A percentile compares a stretch with the other conserved stretches of the same genome.
phyloP scores from a whole-genome alignment of 2,329 filamentous ascomycete genomes.

The Lasiodiplodia sp. region DNA sequence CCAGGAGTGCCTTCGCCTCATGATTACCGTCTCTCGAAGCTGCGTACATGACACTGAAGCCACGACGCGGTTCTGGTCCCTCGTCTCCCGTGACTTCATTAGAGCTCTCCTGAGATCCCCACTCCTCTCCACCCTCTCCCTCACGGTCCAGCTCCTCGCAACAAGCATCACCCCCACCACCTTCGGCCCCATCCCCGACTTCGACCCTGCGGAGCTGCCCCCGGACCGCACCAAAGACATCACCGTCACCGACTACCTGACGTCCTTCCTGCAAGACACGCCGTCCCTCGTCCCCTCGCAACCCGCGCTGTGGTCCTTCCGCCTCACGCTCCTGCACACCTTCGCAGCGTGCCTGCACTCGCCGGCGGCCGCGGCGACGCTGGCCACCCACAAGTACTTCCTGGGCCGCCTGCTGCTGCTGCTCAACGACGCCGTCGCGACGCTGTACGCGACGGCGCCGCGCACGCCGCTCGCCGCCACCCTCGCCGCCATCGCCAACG shows the following conservation, averaged over 20 bases:
- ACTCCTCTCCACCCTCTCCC: constrained; percentile 71
- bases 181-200: constrained; percentile 68
- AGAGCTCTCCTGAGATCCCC: constrained; percentile 43
- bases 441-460: too few species aligned
- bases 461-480: constrained; percentile 43
- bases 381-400: constrained; percentile 72
- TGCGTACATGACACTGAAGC: constrained; percentile 55
- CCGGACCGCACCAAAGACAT: constrained; percentile 39
- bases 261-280: neutral
- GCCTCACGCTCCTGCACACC: constrained; percentile 49
- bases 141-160: constrained; percentile 70
- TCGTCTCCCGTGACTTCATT: constrained; percentile 6
- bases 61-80: constrained; percentile 67
- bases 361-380: constrained; percentile 65
- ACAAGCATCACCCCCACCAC: constrained; percentile 70
- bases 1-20: constrained; percentile 67
- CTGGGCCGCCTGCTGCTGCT: constrained; percentile 68
- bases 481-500: constrained; percentile 63
- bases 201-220: neutral
- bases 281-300: neutral
- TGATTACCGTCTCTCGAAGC: constrained; percentile 69
- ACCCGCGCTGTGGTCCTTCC: constrained; percentile 50
- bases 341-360: constrained; percentile 53
- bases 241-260: neutral
- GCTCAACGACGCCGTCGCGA: too few species aligned